Evolutionary conservation across 768 basidiomycete species (phyloP).

Genomic region (Rubroboletus satanas): DNA sequence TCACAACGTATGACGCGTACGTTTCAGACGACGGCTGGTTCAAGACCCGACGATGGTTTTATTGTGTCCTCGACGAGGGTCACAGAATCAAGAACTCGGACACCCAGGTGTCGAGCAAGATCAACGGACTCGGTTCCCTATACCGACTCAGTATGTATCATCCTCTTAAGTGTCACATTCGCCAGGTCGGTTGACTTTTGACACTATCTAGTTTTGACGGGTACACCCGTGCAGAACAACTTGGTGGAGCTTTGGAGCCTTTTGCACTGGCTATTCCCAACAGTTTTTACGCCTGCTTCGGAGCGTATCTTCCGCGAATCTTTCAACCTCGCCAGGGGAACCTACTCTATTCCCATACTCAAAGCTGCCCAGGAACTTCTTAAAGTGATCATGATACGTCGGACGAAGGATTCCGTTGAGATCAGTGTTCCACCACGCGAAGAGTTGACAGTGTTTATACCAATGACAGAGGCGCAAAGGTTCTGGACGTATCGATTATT

Average conservation of each 20-base stretch:
- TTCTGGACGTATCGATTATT: constrained; percentile 61
- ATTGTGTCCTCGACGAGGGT: constrained; percentile 62
- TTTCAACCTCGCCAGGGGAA: constrained; percentile 51
- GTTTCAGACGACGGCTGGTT: constrained; percentile 57
- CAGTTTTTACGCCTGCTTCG: constrained; percentile 46
- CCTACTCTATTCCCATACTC: constrained; percentile 48
- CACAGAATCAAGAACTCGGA: constrained; percentile 72
- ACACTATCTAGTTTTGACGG: constrained; percentile 51
- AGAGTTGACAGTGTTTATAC: constrained; percentile 54
- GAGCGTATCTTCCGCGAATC: constrained; percentile 47
- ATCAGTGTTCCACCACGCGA: constrained; percentile 52
- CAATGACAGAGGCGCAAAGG: constrained; percentile 54
- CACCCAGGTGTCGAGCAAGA: constrained; percentile 47
- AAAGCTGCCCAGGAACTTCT: constrained; percentile 47
- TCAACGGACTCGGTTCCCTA: constrained; percentile 53
- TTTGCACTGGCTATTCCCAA: constrained; percentile 54
- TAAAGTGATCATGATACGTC: constrained; percentile 52
- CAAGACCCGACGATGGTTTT: constrained; percentile 55
- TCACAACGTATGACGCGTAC: constrained; percentile 69
- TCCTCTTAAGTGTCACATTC: neutral
- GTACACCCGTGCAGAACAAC: constrained; percentile 72
- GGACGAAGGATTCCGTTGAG: constrained; percentile 53
- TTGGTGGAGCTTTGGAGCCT: constrained; percentile 55
- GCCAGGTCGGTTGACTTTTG: neutral
- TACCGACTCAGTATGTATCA: constrained; percentile 48